A percentile compares a stretch with the other conserved stretches of the same genome.
Conservation (phyloP, 2,329 filamentous ascomycete species). For the Diaporthe sp. region DNA sequence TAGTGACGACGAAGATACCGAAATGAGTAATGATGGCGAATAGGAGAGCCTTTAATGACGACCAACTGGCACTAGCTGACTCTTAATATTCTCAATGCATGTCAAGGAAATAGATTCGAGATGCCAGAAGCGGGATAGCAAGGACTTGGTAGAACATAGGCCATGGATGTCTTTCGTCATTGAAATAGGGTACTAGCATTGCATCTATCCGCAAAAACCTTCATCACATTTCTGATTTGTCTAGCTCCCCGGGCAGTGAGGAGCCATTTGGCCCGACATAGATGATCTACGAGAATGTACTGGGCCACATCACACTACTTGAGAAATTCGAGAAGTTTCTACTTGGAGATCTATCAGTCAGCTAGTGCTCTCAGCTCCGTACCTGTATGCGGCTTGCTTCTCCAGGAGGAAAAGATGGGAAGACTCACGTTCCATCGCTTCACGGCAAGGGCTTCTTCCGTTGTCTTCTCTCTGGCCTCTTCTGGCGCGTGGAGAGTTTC, state of each 20-base stretch:
- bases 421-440: constrained; percentile 23
- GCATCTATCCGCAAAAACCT: not conserved
- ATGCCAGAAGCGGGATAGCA: not conserved
- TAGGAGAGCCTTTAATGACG: not conserved
- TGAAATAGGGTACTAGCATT: not conserved
- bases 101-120: not conserved
- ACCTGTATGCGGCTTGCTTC: not conserved
- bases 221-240: not conserved
- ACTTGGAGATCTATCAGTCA: not conserved
- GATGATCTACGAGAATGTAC: not conserved
- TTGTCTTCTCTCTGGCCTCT: constrained; percentile 5
- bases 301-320: not conserved
- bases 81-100: not conserved
- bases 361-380: not conserved
- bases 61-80: not conserved
- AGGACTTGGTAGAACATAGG: not conserved
- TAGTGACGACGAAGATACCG: not conserved
- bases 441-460: not conserved
- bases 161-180: not conserved
- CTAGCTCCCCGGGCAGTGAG: not conserved
- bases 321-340: constrained; percentile 17
- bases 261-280: not conserved
- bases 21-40: not conserved
- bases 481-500: constrained; percentile 10
- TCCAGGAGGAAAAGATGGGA: not conserved